Evolutionary conservation across 2,329 filamentous ascomycete species (phyloP), one percentile per base, ranked within the genome.

Genomic region (Ceratocystiopsis sp.): DNA sequence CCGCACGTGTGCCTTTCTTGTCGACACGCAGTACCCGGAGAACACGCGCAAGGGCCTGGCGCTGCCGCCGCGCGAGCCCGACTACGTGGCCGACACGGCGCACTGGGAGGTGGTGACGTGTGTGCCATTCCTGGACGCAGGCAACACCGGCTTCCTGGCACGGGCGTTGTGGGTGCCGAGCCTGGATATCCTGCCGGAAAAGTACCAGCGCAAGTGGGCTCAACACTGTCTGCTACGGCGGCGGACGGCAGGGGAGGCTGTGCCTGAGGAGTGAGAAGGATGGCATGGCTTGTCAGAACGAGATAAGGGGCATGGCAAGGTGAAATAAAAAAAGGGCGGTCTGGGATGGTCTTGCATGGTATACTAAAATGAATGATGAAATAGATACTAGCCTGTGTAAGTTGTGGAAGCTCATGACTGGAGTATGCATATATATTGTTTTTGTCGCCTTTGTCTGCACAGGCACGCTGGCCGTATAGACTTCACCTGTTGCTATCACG

Each of bases 91-190:
- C 3, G 80, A 95, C 51, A 61, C 64, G 32, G 63, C 76, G n/a
- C 71, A 72, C 15, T 98, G 91, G 91, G 77, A 93, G 42, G 61
- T 71, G 38, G 63, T 94, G 16, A 68, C 73, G 43, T 96, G 91
- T 55, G 64, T 77, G 49, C 69, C 69, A 1, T 96, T 96, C 58
- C 66, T 98, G 13, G 91, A 98, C 57, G 73, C 81, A 1, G 73
- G 73, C 5, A 72, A 69, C 45, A 96, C 89, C 0, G 70, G 78
- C 37, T 61, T 83, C 12, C 49, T 95, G 6, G 81, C 81, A 2
- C 74, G 91, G 47, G 71, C 84, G 10, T 61, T 94, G 39, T 96
- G 85, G 84, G 58, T 94, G 34, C 91, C 91, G 3, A 71, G 85
- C 50, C 61, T 76, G 48, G 62, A 69, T 0, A 61, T 84, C 35